Evolutionary conservation across 1,284 basidiomycete species (phyloP).

Genomic region (Melampsora americana): DNA sequence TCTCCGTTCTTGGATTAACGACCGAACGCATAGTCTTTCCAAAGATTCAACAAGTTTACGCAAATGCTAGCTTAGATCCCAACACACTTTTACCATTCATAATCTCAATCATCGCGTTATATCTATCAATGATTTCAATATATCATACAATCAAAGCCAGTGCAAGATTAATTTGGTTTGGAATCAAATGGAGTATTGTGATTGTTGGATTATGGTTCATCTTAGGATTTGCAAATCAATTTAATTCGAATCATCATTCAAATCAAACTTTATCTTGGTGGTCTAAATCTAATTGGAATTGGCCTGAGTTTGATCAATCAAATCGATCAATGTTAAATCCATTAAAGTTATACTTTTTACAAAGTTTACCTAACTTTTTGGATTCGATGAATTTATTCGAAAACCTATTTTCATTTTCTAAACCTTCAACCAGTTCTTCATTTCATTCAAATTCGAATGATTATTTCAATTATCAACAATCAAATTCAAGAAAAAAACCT

Average conservation of each 20-base stretch:
- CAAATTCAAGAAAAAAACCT: too few relatives aligned
- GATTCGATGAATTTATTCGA: too few relatives aligned
- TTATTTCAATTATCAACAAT: too few relatives aligned
- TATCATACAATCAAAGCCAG: slow-evolving; percentile 33
- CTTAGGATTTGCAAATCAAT: slow-evolving; percentile 22
- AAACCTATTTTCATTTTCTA: too few relatives aligned
- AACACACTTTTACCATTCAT: slow-evolving; percentile 30
- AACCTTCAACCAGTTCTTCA: too few relatives aligned
- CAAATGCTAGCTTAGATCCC: slow-evolving; percentile 32
- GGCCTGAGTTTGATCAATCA: too few relatives aligned
- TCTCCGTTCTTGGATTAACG: slow-evolving; percentile 24
- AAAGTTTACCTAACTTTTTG: too few relatives aligned
- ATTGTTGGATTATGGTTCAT: slow-evolving; percentile 26
- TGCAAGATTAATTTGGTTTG: slow-evolving; percentile 23
- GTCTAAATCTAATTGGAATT: too few relatives aligned
- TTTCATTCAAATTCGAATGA: too few relatives aligned
- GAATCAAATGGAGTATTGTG: slow-evolving; percentile 27
- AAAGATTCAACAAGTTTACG: slow-evolving; percentile 27
- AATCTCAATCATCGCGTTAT: slow-evolving; percentile 25
- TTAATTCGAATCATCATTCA: background rate
- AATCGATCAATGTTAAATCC: too few relatives aligned
- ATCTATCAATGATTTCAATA: slow-evolving; percentile 28
- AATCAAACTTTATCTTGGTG: too few relatives aligned
- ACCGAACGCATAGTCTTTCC: slow-evolving; percentile 30
- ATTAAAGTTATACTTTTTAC: too few relatives aligned